Evolutionary conservation across 176 grass and related monocot species (phyloP).

Genomic region (Alloteropsis semialata): DNA sequence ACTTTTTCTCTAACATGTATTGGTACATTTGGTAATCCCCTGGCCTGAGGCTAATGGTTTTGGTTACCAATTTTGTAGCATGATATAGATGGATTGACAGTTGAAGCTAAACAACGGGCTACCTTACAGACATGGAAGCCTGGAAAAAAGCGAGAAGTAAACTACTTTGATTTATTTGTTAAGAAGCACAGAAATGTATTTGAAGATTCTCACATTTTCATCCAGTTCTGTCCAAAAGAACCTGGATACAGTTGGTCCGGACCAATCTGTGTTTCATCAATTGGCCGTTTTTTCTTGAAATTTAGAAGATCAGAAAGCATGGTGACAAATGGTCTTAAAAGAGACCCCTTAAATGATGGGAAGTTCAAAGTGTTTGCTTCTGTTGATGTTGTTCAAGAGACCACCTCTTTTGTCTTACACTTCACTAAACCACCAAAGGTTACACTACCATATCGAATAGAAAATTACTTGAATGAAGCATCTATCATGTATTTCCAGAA

Average conservation of each 20-base stretch:
- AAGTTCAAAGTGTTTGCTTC: slow-evolving; percentile 59
- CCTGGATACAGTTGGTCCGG: slow-evolving; percentile 64
- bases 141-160: slow-evolving; percentile 50
- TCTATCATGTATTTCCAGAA: slow-evolving; percentile 82
- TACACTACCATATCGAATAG: slow-evolving; percentile 75
- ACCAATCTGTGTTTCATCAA: slow-evolving; percentile 70
- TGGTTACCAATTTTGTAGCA: slow-evolving; percentile 48
- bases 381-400: slow-evolving; percentile 70
- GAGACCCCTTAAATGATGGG: slow-evolving; percentile 28
- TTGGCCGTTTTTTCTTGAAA: slow-evolving; percentile 79
- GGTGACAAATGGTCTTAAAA: slow-evolving; percentile 13
- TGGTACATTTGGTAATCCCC: neutral
- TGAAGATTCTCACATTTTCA: slow-evolving; percentile 72
- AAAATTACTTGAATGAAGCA: slow-evolving; percentile 68
- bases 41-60: slow-evolving; percentile 26
- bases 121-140: slow-evolving; percentile 69
- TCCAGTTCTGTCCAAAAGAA: slow-evolving; percentile 65
- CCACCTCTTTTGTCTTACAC: slow-evolving; percentile 60
- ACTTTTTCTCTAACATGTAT: slow-evolving; percentile 33
- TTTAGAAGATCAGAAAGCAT: slow-evolving; percentile 51
- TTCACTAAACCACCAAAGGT: slow-evolving; percentile 55
- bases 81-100: slow-evolving; percentile 50
- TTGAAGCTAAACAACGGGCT: slow-evolving; percentile 61
- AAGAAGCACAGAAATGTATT: slow-evolving; percentile 60
- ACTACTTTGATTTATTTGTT: slow-evolving; percentile 69